Conservation (phyloP, 768 basidiomycete genomes). For the Collybia sp. region DNA sequence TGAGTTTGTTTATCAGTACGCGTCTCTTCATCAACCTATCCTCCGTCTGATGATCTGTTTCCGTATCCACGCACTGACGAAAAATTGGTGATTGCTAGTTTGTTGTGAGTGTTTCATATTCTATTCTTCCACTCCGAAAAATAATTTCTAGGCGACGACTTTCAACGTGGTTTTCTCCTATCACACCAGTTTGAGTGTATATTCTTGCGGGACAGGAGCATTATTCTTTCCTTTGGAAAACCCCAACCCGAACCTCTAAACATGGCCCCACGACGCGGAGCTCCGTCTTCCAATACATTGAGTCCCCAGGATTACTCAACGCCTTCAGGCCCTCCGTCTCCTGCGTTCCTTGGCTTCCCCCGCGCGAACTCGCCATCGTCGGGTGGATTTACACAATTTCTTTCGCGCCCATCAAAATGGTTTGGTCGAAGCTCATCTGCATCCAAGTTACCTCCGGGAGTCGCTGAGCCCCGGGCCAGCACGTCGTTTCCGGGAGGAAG, state of each 20-base stretch:
- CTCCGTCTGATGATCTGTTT: too few species aligned
- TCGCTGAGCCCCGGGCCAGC: constrained; percentile 45
- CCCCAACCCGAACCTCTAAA: not conserved
- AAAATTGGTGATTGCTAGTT: too few species aligned
- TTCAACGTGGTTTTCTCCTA: too few species aligned
- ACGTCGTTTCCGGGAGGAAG: constrained; percentile 27
- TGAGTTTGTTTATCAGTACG: too few species aligned
- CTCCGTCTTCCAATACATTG: constrained; percentile 31
- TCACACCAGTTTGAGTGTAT: not conserved
- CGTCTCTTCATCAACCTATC: too few species aligned
- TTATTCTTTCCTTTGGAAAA: not conserved
- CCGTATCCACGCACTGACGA: too few species aligned
- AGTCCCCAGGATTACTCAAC: constrained; percentile 29
- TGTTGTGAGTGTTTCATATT: too few species aligned
- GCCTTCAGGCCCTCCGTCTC: constrained; percentile 21
- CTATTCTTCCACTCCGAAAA: too few species aligned
- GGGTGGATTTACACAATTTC: constrained; percentile 53
- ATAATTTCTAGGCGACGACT: too few species aligned
- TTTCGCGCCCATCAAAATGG: constrained; percentile 70
- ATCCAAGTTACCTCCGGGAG: constrained; percentile 32
- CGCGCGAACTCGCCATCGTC: constrained; percentile 65
- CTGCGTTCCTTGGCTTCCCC: constrained; percentile 32
- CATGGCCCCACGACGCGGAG: constrained; percentile 50
- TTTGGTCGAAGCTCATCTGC: constrained; percentile 58
- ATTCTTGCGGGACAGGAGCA: not conserved